These are phyloP conservation scores for Entophlyctis luteolus DNA, from an alignment of 192 early-diverging fungal species.

Conservation along the genomic window DNA sequence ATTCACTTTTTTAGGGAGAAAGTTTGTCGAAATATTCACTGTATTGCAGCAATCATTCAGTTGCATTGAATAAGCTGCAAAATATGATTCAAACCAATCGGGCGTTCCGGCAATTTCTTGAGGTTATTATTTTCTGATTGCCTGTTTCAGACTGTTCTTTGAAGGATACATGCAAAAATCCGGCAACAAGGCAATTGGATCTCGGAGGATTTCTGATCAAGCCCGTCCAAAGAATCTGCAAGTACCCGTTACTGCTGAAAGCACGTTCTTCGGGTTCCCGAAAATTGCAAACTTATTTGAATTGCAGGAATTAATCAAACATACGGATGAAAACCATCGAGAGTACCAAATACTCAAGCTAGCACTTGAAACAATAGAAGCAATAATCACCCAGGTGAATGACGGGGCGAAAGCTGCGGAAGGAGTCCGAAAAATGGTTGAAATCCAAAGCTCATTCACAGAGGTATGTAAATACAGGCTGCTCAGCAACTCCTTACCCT, in stretches of 20 bases:
- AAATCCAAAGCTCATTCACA: conserved; percentile 45
- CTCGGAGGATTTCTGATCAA: conserved; percentile 77
- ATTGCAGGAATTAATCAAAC: conserved; percentile 49
- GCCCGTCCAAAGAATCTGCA: conserved; percentile 98
- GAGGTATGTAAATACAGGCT: conserved; percentile 28
- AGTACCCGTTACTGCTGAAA: conserved; percentile 84
- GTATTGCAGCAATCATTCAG: conserved; percentile 48
- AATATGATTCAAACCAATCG: conserved; percentile 33
- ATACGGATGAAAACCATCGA: conserved; percentile 37
- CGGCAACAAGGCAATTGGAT: conserved; percentile 40
- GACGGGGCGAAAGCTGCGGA: conserved; percentile 43
- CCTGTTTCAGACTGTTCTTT: background rate
- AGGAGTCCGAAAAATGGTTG: conserved; percentile 40
- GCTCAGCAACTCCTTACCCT: background rate
- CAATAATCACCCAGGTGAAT: conserved; percentile 47
- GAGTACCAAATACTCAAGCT: conserved; percentile 34
- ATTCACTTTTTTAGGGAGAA: conserved; percentile 25
- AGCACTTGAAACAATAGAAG: conserved; percentile 43
- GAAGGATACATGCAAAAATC: conserved; percentile 42
- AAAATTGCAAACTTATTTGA: background rate
- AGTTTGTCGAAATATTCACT: conserved; percentile 44
- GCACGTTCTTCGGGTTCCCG: conserved; percentile 14
- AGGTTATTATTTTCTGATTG: conserved; percentile 28
- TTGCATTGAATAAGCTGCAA: conserved; percentile 33
- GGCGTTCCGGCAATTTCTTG: conserved; percentile 42